These are phyloP conservation scores for Plasmodium gallinaceum DNA, from an alignment of 169 alveolate species.

Conservation along the genomic window DNA sequence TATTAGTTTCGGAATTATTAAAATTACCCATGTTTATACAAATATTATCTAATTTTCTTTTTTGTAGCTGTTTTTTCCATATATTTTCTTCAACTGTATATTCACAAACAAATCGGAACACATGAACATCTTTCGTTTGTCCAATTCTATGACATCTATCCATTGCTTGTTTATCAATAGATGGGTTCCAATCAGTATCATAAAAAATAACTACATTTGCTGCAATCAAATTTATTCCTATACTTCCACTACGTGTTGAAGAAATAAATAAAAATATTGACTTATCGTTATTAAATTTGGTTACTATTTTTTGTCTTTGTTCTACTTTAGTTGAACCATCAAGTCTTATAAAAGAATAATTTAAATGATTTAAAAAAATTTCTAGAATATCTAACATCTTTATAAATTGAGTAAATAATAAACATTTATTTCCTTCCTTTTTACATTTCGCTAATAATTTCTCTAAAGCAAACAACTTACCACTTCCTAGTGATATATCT, in stretches of 20 bases:
- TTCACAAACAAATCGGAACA: constrained; percentile 95
- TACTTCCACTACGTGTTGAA: constrained; percentile 99
- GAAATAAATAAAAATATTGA: constrained; percentile 96
- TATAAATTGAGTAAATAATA: constrained; percentile 97
- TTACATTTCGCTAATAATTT: constrained; percentile 91
- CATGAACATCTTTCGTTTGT: constrained; percentile 97
- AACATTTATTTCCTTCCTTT: constrained; percentile 94
- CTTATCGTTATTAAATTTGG: constrained; percentile 94
- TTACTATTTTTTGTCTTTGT: constrained; percentile 95
- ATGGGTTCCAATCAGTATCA: constrained; percentile 99
- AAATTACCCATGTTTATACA: constrained; percentile 98
- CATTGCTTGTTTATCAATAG: constrained; percentile 99
- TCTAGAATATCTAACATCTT: constrained; percentile 98
- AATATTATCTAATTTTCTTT: constrained; percentile 96
- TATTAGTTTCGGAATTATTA: constrained; percentile 5
- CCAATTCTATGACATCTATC: constrained; percentile 99
- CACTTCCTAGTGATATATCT: constrained; percentile 95
- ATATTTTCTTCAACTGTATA: constrained; percentile 98
- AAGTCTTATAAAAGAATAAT: constrained; percentile 96
- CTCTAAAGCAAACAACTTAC: constrained; percentile 92
- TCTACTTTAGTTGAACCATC: constrained; percentile 98
- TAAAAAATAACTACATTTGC: constrained; percentile 99
- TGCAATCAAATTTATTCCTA: constrained; percentile 98
- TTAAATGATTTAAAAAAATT: constrained; percentile 94
- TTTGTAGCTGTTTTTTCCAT: constrained; percentile 96